Evolutionary conservation across 352 stramenopile genomes (phyloP).

Genomic region (Globisporangium nagaii): DNA sequence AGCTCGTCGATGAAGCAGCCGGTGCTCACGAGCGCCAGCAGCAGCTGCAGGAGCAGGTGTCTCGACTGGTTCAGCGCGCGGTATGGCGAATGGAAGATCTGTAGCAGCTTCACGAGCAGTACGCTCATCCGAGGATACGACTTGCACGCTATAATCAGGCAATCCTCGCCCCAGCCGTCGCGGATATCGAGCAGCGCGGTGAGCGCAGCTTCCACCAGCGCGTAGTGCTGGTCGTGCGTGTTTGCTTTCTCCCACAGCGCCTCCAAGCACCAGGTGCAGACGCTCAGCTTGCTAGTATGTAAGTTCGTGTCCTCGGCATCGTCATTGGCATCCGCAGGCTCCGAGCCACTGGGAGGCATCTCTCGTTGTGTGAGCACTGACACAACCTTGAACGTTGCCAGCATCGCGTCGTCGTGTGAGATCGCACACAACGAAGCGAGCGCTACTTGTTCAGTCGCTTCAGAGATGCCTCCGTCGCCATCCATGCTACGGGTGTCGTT

Average conservation of each 20-base stretch:
- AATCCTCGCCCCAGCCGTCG: conserved; percentile 10
- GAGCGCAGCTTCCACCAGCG: conserved; percentile 5
- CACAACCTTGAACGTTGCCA: conserved; percentile 3
- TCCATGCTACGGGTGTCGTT: not conserved
- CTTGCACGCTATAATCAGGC: conserved; percentile 7
- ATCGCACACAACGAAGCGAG: not conserved
- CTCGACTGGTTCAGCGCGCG: conserved; percentile 20
- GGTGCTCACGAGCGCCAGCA: conserved; percentile 53
- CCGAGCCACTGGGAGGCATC: too few species aligned
- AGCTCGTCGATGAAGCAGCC: conserved; percentile 47
- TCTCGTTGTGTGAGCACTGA: conserved; percentile 3
- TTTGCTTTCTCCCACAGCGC: not conserved
- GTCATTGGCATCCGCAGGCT: not conserved
- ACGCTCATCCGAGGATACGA: not conserved
- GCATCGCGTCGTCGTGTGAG: not conserved
- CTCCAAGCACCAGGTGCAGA: conserved; percentile 4
- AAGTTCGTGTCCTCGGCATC: not conserved
- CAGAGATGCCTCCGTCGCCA: not conserved
- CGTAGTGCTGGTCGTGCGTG: not conserved
- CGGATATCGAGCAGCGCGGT: conserved; percentile 7
- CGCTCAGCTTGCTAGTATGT: not conserved
- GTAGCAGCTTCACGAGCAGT: conserved; percentile 31
- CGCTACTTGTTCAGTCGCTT: not conserved
- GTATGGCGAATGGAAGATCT: conserved; percentile 27
- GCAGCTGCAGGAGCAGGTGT: conserved; percentile 39